Conservation (phyloP, 2,329 filamentous ascomycete species). For the Scopulariopsis brevicaulis region DNA sequence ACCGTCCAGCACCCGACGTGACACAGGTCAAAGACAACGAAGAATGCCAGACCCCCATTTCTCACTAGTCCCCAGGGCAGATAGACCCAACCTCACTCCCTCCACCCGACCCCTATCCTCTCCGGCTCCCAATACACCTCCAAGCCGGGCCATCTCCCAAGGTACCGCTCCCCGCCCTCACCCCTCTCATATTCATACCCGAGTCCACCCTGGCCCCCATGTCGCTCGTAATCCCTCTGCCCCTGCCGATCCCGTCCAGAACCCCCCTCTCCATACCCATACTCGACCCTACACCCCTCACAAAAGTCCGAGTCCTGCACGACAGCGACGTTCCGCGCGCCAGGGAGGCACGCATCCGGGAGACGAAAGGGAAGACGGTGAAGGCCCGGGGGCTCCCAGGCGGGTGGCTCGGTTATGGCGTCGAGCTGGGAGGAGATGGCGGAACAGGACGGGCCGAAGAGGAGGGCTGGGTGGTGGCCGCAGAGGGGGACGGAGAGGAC, state of each 20-base stretch:
- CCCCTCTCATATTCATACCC: background rate
- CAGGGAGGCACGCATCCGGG: constrained; percentile 1
- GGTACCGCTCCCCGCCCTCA: background rate
- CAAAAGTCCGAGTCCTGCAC: constrained; percentile 3
- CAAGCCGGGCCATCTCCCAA: constrained; percentile 1
- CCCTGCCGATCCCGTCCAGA: background rate
- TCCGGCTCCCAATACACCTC: background rate
- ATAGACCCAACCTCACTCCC: background rate
- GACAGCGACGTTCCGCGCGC: background rate
- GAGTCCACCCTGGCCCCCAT: no score
- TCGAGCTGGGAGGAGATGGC: constrained; percentile 1
- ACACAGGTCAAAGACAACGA: background rate
- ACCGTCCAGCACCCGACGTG: background rate
- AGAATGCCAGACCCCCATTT: background rate
- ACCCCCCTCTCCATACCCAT: background rate
- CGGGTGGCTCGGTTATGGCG: constrained; percentile 1
- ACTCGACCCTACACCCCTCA: background rate
- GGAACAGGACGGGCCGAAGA: constrained; percentile 4
- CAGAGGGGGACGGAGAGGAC: constrained; percentile 3
- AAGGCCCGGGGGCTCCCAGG: constrained; percentile 3
- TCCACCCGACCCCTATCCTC: constrained; percentile 4
- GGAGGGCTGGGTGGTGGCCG: constrained; percentile 1
- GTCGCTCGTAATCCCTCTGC: background rate
- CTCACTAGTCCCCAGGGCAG: background rate
- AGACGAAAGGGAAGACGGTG: constrained; percentile 1